Evolutionary conservation across 169 alveolate genomes (phyloP).

Genomic region (Plasmodium yoelii): DNA sequence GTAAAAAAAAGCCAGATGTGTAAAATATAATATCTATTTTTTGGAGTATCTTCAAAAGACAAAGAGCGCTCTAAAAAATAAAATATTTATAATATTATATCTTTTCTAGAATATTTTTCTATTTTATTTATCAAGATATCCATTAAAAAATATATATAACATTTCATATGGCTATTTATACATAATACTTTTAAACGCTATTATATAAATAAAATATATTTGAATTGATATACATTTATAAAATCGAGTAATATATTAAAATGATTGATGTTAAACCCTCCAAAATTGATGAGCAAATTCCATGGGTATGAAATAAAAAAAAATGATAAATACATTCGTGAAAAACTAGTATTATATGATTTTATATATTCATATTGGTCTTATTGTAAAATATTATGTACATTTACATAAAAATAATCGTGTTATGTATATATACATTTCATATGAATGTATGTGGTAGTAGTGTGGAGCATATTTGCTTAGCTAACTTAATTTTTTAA

Average conservation of each 20-base stretch:
- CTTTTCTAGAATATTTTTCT: background rate
- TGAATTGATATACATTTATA: background rate
- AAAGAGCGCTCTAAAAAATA: background rate
- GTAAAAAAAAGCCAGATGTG: too few species aligned
- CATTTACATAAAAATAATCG: background rate
- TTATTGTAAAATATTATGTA: background rate
- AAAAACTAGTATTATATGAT: background rate
- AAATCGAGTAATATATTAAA: slow-evolving; percentile 3
- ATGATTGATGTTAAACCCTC: slow-evolving; percentile 47
- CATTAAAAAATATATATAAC: too few species aligned
- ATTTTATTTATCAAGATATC: background rate
- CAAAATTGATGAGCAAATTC: slow-evolving; percentile 49
- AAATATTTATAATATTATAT: background rate
- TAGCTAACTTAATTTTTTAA: background rate
- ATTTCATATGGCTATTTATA: background rate
- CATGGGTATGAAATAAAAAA: slow-evolving; percentile 50
- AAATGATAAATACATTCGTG: background rate
- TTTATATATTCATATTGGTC: background rate
- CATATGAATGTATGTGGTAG: too few species aligned
- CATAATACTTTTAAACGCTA: background rate
- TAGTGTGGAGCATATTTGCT: background rate
- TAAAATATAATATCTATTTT: too few species aligned
- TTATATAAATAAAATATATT: background rate
- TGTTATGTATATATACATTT: too few species aligned
- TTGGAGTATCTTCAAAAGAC: slow-evolving; percentile 5